Percentiles rank a stretch among this genome's conserved stretches.
These are phyloP conservation scores for Spergularia marina DNA, from an alignment of 148 eudicot genomes.

Conservation along the genomic window DNA sequence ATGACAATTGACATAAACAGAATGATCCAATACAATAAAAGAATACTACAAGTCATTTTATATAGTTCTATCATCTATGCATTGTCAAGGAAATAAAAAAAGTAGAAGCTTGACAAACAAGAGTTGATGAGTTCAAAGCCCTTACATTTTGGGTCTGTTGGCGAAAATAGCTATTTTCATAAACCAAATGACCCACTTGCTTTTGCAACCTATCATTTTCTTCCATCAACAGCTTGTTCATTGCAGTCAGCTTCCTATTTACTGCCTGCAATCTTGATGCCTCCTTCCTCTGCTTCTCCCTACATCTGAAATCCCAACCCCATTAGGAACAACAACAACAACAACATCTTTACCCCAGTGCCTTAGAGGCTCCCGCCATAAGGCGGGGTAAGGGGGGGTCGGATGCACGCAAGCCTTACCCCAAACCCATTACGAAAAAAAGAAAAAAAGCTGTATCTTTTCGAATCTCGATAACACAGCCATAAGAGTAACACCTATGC, in stretches of 20 bases:
- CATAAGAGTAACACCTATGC: neutral
- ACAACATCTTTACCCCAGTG: too few relatives aligned
- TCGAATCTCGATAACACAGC: neutral
- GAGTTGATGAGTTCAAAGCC: constrained; percentile 1
- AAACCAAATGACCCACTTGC: constrained; percentile 46
- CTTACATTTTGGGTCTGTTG: constrained; percentile 46
- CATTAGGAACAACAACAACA: neutral
- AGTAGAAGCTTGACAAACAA: neutral
- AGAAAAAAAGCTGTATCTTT: neutral
- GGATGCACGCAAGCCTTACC: too few relatives aligned
- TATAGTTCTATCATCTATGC: neutral
- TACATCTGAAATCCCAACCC: constrained; percentile 32
- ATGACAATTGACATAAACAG: neutral
- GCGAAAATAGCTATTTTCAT: constrained; percentile 42
- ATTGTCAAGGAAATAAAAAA: neutral
- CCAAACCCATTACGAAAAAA: too few relatives aligned
- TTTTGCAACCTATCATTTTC: constrained; percentile 55
- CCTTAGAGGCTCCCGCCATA: too few relatives aligned
- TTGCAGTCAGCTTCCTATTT: constrained; percentile 41
- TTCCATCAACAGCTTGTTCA: constrained; percentile 53
- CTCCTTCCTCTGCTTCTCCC: constrained; percentile 53
- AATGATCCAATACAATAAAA: neutral
- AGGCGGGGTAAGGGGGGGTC: neutral
- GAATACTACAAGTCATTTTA: neutral
- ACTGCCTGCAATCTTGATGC: constrained; percentile 37